Conservation (phyloP, 352 stramenopile genomes). For the Phytophthora foliorum region DNA sequence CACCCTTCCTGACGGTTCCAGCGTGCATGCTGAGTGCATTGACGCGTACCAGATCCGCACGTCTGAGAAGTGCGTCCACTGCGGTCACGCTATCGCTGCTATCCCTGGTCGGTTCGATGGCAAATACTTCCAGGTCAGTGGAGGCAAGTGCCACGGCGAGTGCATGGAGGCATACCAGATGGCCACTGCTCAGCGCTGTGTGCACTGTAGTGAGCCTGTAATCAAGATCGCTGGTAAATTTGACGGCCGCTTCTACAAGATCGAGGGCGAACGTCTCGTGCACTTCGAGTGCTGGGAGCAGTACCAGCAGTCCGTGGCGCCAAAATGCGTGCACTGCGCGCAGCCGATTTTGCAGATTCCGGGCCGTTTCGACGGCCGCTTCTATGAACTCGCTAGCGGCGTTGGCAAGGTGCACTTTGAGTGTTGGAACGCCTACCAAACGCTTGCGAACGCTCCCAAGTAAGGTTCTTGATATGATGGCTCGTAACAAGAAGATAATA, state of each 20-base stretch:
- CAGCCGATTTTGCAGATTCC: conserved; percentile 80
- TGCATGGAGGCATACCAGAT: conserved; percentile 86
- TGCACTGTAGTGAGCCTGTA: conserved; percentile 77
- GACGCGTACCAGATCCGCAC: conserved; percentile 87
- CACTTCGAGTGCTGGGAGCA: conserved; percentile 91
- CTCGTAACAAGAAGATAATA: conserved; percentile 14
- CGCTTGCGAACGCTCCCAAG: conserved; percentile 37
- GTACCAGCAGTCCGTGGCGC: conserved; percentile 77
- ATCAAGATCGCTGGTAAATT: conserved; percentile 77
- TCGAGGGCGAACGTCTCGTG: conserved; percentile 70
- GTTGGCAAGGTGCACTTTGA: conserved; percentile 89
- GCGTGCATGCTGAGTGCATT: conserved; percentile 86
- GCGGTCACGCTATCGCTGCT: conserved; percentile 77
- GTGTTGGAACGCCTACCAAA: conserved; percentile 86
- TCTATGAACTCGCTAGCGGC: conserved; percentile 84
- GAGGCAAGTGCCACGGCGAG: conserved; percentile 83
- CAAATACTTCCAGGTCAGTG: conserved; percentile 82
- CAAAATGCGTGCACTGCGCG: conserved; percentile 83
- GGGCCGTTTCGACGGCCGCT: conserved; percentile 81
- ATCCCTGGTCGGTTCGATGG: conserved; percentile 83
- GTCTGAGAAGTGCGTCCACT: conserved; percentile 85
- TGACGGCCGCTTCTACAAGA: conserved; percentile 90
- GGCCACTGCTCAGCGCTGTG: conserved; percentile 76
- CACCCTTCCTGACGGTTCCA: conserved; percentile 78
- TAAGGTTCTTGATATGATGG: conserved; percentile 22